These are phyloP conservation scores for Ceratocystis variospora DNA, from an alignment of 2,329 filamentous ascomycete genomes.

Conservation along the genomic window DNA sequence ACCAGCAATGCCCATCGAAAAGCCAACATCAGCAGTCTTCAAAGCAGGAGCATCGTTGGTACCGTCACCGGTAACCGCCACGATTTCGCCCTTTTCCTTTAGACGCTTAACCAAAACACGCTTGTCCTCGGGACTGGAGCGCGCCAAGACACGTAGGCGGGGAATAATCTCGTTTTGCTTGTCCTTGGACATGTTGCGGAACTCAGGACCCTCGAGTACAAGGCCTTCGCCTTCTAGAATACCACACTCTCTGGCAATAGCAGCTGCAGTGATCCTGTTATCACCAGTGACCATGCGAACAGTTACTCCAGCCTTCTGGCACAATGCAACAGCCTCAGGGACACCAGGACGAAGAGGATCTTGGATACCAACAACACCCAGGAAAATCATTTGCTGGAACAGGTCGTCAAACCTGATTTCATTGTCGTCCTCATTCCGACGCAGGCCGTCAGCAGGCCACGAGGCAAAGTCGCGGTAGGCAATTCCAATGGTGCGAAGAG, in stretches of 20 bases:
- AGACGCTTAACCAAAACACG: slow-evolving; percentile 56
- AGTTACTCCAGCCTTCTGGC: slow-evolving; percentile 62
- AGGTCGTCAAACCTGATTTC: slow-evolving; percentile 53
- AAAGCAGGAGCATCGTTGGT: slow-evolving; percentile 74
- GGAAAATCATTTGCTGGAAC: slow-evolving; percentile 52
- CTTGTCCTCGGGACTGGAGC: slow-evolving; percentile 67
- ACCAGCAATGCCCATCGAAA: slow-evolving; percentile 74
- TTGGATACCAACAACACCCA: slow-evolving; percentile 66
- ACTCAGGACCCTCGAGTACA: slow-evolving; percentile 66
- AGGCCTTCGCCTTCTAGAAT: slow-evolving; percentile 55
- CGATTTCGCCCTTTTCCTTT: slow-evolving; percentile 60
- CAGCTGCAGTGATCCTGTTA: slow-evolving; percentile 64
- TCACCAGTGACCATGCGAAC: slow-evolving; percentile 81
- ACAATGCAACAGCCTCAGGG: slow-evolving; percentile 56
- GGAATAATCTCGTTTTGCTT: slow-evolving; percentile 57
- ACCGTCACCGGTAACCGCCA: slow-evolving; percentile 71
- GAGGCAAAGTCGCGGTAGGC: slow-evolving; percentile 70
- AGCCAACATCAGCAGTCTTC: slow-evolving; percentile 69
- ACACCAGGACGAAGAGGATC: slow-evolving; percentile 66
- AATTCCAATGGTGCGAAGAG: slow-evolving; percentile 71
- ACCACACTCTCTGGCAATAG: slow-evolving; percentile 66
- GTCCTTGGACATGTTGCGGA: slow-evolving; percentile 54
- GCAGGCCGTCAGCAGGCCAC: slow-evolving; percentile 62
- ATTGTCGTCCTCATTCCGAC: slow-evolving; percentile 39
- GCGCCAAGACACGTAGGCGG: slow-evolving; percentile 54